Evolutionary conservation across 192 early-diverging fungal genomes (phyloP).

Genomic region (Cetraspora pellucida): DNA sequence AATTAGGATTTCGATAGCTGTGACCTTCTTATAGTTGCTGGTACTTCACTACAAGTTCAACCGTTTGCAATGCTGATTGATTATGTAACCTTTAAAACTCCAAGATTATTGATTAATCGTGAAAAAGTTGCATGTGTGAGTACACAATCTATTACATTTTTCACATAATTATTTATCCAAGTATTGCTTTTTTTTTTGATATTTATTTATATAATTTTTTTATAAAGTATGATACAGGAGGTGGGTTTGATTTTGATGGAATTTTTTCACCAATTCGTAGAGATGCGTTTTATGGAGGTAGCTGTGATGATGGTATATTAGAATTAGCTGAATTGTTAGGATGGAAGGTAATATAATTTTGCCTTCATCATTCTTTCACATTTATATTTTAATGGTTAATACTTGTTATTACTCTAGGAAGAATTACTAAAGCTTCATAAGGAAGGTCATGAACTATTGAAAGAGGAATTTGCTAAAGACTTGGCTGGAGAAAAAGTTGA

Average conservation of each 20-base stretch:
- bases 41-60: conserved; percentile 86
- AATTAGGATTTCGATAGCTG: conserved; percentile 70
- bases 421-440: neutral
- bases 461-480: neutral
- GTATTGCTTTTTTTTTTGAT: neutral
- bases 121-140: conserved; percentile 73
- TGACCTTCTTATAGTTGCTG: conserved; percentile 92
- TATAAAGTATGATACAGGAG: conserved; percentile 11
- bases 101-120: conserved; percentile 89
- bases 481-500: too few species aligned
- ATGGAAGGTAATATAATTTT: conserved; percentile 53
- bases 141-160: neutral
- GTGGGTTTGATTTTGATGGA: conserved; percentile 85
- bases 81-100: conserved; percentile 61
- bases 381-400: neutral
- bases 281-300: conserved; percentile 80
- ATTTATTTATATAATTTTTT: conserved; percentile 1
- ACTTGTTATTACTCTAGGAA: neutral
- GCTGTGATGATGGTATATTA: conserved; percentile 79
- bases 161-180: neutral
- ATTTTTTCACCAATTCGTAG: conserved; percentile 60
- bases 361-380: neutral
- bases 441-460: neutral
- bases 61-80: conserved; percentile 87
- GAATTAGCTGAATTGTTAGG: conserved; percentile 73